A percentile compares a stretch with the other conserved stretches of the same genome.
Conservation (phyloP, 2,329 filamentous ascomycete species). For the Hortaea werneckii region DNA sequence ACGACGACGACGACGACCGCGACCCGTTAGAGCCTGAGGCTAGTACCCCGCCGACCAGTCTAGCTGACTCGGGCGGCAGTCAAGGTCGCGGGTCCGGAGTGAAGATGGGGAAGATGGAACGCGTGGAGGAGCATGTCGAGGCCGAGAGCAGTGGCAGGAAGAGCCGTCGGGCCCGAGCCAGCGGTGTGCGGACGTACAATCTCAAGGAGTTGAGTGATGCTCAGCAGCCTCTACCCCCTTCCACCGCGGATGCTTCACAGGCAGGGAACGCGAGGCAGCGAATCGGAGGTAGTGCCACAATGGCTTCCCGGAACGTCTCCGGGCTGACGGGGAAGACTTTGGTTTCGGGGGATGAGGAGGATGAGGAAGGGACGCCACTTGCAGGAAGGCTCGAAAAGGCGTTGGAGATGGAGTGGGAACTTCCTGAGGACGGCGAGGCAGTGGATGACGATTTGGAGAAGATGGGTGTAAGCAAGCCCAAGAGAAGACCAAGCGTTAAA, state of each 20-base stretch:
- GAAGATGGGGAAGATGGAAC: not conserved
- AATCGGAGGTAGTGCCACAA: too few relatives aligned
- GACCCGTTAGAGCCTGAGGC: slow-evolving; percentile 23
- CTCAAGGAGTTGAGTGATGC: slow-evolving; percentile 21
- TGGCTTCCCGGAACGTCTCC: slow-evolving; percentile 34
- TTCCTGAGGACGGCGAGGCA: slow-evolving; percentile 7
- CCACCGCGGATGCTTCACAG: too few relatives aligned
- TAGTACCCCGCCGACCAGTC: slow-evolving; percentile 58
- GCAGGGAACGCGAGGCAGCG: too few relatives aligned
- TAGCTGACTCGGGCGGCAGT: slow-evolving; percentile 29
- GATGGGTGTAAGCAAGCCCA: slow-evolving; percentile 7
- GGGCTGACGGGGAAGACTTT: slow-evolving; percentile 26
- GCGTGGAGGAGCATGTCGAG: not conserved
- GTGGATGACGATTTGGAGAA: slow-evolving; percentile 3
- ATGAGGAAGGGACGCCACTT: slow-evolving; percentile 11
- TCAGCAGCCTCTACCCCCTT: slow-evolving; percentile 7
- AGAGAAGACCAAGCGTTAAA: slow-evolving; percentile 19
- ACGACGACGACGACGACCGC: slow-evolving; percentile 27
- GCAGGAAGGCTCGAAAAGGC: slow-evolving; percentile 37
- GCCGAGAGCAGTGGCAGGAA: too few relatives aligned
- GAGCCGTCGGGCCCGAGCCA: not conserved
- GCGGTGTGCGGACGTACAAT: slow-evolving; percentile 48
- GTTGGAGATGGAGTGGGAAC: slow-evolving; percentile 32
- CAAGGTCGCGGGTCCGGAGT: not conserved
- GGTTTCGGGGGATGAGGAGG: slow-evolving; percentile 14